Base-by-base conservation (phyloP, 352 stramenopile species). In the Pythium biforme region DNA sequence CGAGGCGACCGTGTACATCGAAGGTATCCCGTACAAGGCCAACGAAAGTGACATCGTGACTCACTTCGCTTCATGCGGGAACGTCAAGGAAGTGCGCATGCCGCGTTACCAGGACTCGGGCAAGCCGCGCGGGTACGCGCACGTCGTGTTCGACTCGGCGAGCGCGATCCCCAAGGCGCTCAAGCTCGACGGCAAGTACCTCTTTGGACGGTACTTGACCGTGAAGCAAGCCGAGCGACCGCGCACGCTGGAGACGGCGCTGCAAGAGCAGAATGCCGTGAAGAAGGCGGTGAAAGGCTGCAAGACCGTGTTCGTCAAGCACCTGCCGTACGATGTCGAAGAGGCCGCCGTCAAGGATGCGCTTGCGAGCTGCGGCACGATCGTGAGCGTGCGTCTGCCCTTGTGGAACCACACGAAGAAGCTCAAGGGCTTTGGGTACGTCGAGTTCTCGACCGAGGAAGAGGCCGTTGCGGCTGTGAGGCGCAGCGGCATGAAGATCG, bases 401-500 rank as follows among this genome's bases (percentile, higher is more conserved):
- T 68, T 96, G 45, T 98, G 96, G 83, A 94, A 97, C 59, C 82
- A 97, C 68, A 98, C 88, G 10, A 90, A 96, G 64, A 93, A 97
- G 62, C 81, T 93, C 17, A 99, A 99, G 77, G 97, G 97, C 50
- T 98, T 99, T 81, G 92, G 88, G 37, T 99, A 99, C 64, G 86
- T 96, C 22, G 86, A 94, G 72, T 96, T 95, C 56, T 75, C 76
- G n/a, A 88, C 57, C 19, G 86, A 94, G 59, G 77, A 88, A n/a
- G 76, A 86, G 49, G 86, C 88, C 7, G 62, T 89, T 23, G 69
- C 75, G 46, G 86, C 86, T 46, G 73, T 84, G 40, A 86, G 83
- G 64, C 76, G 83, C 59, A 92, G 82, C 62, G 88, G 88, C 54
- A 94, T 93, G 83, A 88, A 86, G 63, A 89, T 98, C 41, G 76